Conservation (phyloP, 345 rosid genomes). For the Rhodamnia argentea region DNA sequence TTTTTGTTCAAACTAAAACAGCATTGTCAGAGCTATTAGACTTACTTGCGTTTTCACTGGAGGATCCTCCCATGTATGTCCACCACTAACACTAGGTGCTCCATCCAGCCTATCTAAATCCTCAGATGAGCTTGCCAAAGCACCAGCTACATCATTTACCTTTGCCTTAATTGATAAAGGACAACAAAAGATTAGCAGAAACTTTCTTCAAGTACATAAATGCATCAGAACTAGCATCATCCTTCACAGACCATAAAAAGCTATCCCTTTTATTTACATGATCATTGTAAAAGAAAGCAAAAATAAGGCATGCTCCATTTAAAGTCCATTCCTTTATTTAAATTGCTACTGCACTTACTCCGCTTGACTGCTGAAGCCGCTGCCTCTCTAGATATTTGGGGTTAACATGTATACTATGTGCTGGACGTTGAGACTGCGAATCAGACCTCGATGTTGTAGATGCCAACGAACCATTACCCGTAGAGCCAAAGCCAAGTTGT, state of each 20-base stretch:
- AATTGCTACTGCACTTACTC: conserved; percentile 32
- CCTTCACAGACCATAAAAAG: background rate
- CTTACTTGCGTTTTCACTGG: conserved; percentile 49
- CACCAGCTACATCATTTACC: conserved; percentile 26
- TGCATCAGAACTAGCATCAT: background rate
- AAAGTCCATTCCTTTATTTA: background rate
- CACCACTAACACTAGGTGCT: conserved; percentile 22
- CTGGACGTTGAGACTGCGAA: conserved; percentile 59
- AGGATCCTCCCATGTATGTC: conserved; percentile 54
- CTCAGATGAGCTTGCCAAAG: conserved; percentile 23
- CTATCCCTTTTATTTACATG: background rate
- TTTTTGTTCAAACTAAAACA: background rate
- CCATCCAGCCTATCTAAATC: conserved; percentile 46
- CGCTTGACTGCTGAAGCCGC: conserved; percentile 77
- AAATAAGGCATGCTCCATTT: background rate
- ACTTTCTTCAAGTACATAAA: background rate
- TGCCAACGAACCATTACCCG: conserved; percentile 59
- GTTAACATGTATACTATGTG: conserved; percentile 93
- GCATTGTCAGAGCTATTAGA: conserved; percentile 1
- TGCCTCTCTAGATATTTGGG: conserved; percentile 95
- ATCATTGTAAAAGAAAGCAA: background rate
- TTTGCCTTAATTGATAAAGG: conserved; percentile 24
- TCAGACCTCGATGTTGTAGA: conserved; percentile 49
- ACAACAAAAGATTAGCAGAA: background rate
- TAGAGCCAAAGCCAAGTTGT: conserved; percentile 75